Base-by-base conservation (phyloP, 352 stramenopile genomes). In the Pythium pyrilobum region DNA sequence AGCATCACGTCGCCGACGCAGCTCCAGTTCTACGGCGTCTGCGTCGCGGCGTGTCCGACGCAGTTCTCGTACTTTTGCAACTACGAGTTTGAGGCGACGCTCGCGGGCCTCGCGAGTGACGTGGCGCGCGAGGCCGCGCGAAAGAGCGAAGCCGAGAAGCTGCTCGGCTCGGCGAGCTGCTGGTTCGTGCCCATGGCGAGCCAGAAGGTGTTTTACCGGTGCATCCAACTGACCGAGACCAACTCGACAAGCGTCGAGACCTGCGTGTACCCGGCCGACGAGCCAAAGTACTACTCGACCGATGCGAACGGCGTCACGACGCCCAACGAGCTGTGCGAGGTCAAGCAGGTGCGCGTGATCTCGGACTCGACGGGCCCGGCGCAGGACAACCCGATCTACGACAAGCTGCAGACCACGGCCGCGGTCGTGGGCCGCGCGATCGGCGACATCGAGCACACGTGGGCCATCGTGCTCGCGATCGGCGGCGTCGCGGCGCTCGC, bases 11-110 rank as follows among this genome's bases (percentile, higher is more conserved):
- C 74, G 7, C 58, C 71, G 59, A 93, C 66, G 8, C 77, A 50
- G 60, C 32, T 62, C 57, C 23, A 62, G 54, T 92, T 93, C 53
- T 94, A 87, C 50, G 85, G 85, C 0, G 69, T 92, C 12, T 96
- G 85, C 49, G 83, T 94, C 16, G 36, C 50, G 11, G 57, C 49
- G 0, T 96, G 85, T 28, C 85, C 86, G 0, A 41, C 36, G 10
- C 62, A 67, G 0, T 77, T 69, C 3, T 62, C 73, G 4, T 72
- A 64, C n/a, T 77, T 87, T 9, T 96, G 82, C 57, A 85, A 80
- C 2, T 89, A 93, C 52, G 67, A 73, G 34, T 76, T 70, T 27
- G 81, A 91, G 59, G 66, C 69, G 8, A 51, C 66, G 23, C 69
- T 94, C 21, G 53, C 67, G 33, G 56, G 37, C 5, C 66, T 95